These are phyloP conservation scores for Coemansia sp. DNA, from an alignment of 192 early-diverging fungal genomes.

Conservation along the genomic window DNA sequence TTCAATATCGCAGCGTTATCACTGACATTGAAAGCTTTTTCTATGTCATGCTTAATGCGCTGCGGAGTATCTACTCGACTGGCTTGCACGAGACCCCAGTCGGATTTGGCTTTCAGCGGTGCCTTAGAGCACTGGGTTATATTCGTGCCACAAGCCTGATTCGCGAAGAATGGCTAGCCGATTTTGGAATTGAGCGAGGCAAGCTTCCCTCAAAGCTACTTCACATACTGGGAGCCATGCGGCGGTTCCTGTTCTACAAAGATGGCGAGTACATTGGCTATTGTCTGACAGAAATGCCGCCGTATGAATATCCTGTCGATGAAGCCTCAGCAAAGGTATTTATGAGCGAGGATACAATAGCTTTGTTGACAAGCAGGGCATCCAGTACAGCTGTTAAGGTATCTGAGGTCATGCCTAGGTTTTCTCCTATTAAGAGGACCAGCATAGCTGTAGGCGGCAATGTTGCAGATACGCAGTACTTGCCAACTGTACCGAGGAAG, in stretches of 20 bases:
- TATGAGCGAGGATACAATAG: background rate
- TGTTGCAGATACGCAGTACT: too few species aligned
- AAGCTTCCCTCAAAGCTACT: background rate
- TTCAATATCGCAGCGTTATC: background rate
- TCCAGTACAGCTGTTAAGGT: too few species aligned
- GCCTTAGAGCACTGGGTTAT: background rate
- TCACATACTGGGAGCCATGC: background rate
- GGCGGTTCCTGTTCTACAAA: background rate
- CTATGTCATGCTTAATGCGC: background rate
- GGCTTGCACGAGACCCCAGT: background rate
- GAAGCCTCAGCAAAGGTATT: too few species aligned
- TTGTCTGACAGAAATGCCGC: background rate
- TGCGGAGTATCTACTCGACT: background rate
- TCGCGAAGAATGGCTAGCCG: background rate
- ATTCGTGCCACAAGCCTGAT: background rate
- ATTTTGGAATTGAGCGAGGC: background rate
- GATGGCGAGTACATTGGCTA: background rate
- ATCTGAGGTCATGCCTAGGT: too few species aligned
- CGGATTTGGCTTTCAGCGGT: background rate
- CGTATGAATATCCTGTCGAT: background rate
- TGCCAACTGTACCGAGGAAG: too few species aligned
- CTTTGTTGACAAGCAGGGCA: too few species aligned
- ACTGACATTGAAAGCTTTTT: background rate
- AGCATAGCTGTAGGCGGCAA: too few species aligned
- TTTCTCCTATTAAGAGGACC: too few species aligned